These are phyloP conservation scores for Cetradonia linearis DNA, from an alignment of 495 filamentous ascomycete species.

Conservation along the genomic window DNA sequence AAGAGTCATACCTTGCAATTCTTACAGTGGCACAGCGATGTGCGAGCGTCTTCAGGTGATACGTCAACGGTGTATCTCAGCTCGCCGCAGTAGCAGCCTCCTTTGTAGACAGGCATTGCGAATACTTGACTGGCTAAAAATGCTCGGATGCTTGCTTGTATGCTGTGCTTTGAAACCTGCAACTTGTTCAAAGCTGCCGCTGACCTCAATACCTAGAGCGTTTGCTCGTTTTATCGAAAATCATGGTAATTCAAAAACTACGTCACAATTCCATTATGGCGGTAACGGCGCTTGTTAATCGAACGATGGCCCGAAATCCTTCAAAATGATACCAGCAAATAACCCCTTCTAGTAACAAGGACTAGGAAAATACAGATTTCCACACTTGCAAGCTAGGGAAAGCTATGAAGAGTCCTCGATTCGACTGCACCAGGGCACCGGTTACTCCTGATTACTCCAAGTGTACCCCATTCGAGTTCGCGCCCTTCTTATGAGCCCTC, in stretches of 20 bases:
- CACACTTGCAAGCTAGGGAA: neutral
- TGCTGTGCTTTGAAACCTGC: neutral
- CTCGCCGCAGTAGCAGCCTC: slow-evolving; percentile 41
- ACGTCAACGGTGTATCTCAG: slow-evolving; percentile 40
- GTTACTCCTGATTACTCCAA: neutral
- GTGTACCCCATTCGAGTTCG: neutral
- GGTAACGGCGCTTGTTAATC: slow-evolving; percentile 6
- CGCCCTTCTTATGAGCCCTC: neutral
- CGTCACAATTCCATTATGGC: slow-evolving; percentile 15
- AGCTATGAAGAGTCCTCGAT: neutral
- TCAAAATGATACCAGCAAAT: neutral
- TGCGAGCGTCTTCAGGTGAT: slow-evolving; percentile 48
- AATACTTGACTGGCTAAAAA: neutral
- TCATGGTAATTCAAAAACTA: neutral
- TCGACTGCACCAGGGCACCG: too few relatives aligned
- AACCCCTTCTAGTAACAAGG: neutral
- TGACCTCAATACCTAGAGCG: neutral
- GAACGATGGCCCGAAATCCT: neutral
- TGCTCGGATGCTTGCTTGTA: neutral
- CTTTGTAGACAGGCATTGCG: slow-evolving; percentile 28
- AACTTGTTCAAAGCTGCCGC: neutral
- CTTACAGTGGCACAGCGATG: slow-evolving; percentile 54
- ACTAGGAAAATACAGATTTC: neutral
- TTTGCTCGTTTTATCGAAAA: neutral
- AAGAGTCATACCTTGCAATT: slow-evolving; percentile 43